phyloP scores from a whole-genome alignment of 2,329 filamentous ascomycete genomes.

The Periconia macrospinosa region DNA sequence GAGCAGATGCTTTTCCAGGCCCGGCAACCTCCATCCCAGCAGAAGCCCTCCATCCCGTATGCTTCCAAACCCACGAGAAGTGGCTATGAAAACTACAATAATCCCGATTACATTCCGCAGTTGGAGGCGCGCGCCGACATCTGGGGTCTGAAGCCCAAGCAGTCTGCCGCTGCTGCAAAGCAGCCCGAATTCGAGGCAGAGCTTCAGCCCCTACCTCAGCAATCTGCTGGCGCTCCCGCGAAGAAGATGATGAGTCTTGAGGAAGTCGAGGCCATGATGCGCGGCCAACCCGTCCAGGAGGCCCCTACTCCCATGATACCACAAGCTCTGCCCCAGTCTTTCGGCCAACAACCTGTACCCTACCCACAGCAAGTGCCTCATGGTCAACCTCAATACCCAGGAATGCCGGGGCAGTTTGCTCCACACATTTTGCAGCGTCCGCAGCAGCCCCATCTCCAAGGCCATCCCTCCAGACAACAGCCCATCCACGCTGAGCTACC shows the following conservation, averaged over 20 bases:
- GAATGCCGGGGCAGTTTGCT: slow-evolving; percentile 48
- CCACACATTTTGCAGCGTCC: slow-evolving; percentile 55
- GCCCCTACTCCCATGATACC: slow-evolving; percentile 35
- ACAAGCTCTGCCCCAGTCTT: slow-evolving; percentile 19
- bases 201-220: slow-evolving; percentile 27
- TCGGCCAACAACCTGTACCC: slow-evolving; percentile 19
- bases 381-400: slow-evolving; percentile 30
- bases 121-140: slow-evolving; percentile 91
- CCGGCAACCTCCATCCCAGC: slow-evolving; percentile 63
- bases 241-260: slow-evolving; percentile 94
- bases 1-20: slow-evolving; percentile 84
- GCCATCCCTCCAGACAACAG: slow-evolving; percentile 42
- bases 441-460: slow-evolving; percentile 39
- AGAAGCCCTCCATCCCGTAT: slow-evolving; percentile 48
- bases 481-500: slow-evolving; percentile 50
- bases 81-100: slow-evolving; percentile 90
- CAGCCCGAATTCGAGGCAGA: slow-evolving; percentile 27
- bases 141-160: slow-evolving; percentile 77
- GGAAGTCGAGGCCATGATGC: slow-evolving; percentile 94
- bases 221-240: slow-evolving; percentile 38
- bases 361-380: slow-evolving; percentile 32
- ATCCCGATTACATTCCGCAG: slow-evolving; percentile 81
- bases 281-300: slow-evolving; percentile 62
- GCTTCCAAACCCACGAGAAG: slow-evolving; percentile 67
- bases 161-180: slow-evolving; percentile 42